These are phyloP conservation scores for Glycine tomentella DNA, from an alignment of 306 rosid species.

Conservation along the genomic window DNA sequence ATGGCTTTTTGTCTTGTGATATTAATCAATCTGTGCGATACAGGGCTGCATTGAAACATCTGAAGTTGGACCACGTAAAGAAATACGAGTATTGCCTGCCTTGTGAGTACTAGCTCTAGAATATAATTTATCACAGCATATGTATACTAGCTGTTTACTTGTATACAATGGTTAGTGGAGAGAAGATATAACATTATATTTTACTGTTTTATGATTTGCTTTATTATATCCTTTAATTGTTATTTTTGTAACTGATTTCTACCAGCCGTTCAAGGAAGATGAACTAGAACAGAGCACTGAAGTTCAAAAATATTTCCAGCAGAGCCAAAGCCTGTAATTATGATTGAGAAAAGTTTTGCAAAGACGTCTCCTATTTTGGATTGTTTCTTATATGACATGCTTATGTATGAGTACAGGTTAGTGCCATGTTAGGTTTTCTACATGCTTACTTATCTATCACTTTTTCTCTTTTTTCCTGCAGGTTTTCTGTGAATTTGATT, in stretches of 20 bases:
- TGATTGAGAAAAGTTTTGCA: constrained; percentile 6
- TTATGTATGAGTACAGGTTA: neutral
- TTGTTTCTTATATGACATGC: neutral
- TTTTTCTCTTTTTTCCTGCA: constrained; percentile 40
- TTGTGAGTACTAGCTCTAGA: constrained; percentile 57
- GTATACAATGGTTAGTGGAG: neutral
- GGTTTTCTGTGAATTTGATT: constrained; percentile 79
- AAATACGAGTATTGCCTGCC: constrained; percentile 84
- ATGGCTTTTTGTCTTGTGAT: constrained; percentile 14
- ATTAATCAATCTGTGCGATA: constrained; percentile 19
- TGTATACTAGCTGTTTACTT: neutral
- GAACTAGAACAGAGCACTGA: constrained; percentile 83
- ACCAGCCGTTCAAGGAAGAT: constrained; percentile 82
- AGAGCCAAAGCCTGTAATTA: constrained; percentile 70
- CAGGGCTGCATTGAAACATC: constrained; percentile 80
- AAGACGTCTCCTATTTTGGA: neutral
- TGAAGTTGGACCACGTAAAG: constrained; percentile 76
- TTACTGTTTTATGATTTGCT: neutral
- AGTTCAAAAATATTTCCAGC: constrained; percentile 68
- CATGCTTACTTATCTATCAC: constrained; percentile 9
- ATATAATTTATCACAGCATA: neutral
- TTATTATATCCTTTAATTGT: neutral
- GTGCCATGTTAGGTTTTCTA: neutral
- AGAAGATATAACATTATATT: neutral
- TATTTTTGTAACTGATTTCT: constrained; percentile 60